Percentiles rank a stretch among this genome's conserved stretches.
Evolutionary conservation across 371 early-diverging fungal species (phyloP).

Genomic region (Capillidium heterosporum): DNA sequence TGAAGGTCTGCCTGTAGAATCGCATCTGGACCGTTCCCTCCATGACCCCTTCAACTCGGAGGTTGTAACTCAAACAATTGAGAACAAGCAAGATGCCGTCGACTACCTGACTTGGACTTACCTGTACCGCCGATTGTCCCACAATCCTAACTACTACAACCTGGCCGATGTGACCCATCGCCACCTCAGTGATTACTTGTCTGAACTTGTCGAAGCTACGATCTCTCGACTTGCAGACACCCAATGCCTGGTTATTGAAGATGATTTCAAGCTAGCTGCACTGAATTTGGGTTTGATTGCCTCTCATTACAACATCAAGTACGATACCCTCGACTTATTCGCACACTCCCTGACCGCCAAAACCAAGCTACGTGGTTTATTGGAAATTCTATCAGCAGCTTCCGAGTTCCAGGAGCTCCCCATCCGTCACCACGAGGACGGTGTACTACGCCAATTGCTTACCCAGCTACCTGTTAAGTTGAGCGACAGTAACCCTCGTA

Average conservation of each 20-base stretch:
- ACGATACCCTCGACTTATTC: slow-evolving; percentile 84
- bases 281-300: slow-evolving; percentile 94
- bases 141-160: slow-evolving; percentile 93
- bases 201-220: slow-evolving; percentile 85
- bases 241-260: slow-evolving; percentile 76
- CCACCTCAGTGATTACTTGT: slow-evolving; percentile 79
- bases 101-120: slow-evolving; percentile 96
- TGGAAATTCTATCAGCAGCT: slow-evolving; percentile 81
- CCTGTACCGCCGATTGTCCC: slow-evolving; percentile 81
- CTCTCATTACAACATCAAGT: slow-evolving; percentile 87
- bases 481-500: slow-evolving; percentile 37
- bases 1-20: slow-evolving; percentile 89
- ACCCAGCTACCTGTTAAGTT: slow-evolving; percentile 64
- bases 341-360: slow-evolving; percentile 61
- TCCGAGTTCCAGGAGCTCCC: slow-evolving; percentile 83
- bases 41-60: slow-evolving; percentile 95
- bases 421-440: slow-evolving; percentile 84
- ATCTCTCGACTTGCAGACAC: slow-evolving; percentile 64
- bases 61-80: slow-evolving; percentile 80
- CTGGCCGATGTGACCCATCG: slow-evolving; percentile 70
- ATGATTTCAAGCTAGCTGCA: slow-evolving; percentile 63
- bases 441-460: slow-evolving; percentile 51
- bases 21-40: slow-evolving; percentile 68
- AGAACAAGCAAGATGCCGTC: slow-evolving; percentile 94
- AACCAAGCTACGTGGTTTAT: slow-evolving; percentile 75